Evolutionary conservation across 2,329 filamentous ascomycete genomes (phyloP), one percentile per base, ranked within the genome.

Genomic region (Fusarium heterosporum): DNA sequence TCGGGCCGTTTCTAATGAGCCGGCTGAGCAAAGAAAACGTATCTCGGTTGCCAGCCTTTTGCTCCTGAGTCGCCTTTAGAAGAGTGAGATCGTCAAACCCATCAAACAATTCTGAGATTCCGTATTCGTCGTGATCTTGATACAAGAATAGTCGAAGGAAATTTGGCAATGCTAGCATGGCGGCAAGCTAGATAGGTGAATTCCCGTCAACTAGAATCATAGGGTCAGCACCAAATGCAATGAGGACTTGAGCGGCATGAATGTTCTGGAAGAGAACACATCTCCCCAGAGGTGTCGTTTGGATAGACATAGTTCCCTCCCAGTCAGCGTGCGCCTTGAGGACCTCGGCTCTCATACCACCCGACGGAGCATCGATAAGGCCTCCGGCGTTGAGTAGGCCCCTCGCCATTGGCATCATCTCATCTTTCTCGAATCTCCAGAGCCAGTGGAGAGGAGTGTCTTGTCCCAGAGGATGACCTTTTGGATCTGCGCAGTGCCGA

Each of bases 221-320:
- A 0, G 49, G 49, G 1, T 45, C 39, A 8, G 49, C 49, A 4
- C 49, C 49, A 3, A 52, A 28, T 10, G n/a, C 38, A 1, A 52
- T 34, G 8, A 52, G 49, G 0, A 34, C 28, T 32, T 45, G 12
- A 1, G 49, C 49, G 1, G 49, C 49, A 4, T 22, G 19, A 2
- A 34, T 34, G 1, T 26, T 45, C 16, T 52, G 49, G 8, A 52
- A 52, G 1, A 52, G 19, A 26, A 52, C 49, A 11, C 49, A 45
- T 16, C 49, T 1, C 0, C 39, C 49, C 0, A 52, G 1, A 12
- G 49, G 49, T 4, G 49, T 45, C 1, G 49, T 52, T 1, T 29
- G 25, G 6, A 52, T 32, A 4, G 49, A 52, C 49, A 52, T 52
- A 4, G 28, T 52, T 4, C 39, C 39, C 38, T 52, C 49, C 49